These are phyloP conservation scores for Exophiala sp. DNA, from an alignment of 2,329 filamentous ascomycete species.

Conservation along the genomic window DNA sequence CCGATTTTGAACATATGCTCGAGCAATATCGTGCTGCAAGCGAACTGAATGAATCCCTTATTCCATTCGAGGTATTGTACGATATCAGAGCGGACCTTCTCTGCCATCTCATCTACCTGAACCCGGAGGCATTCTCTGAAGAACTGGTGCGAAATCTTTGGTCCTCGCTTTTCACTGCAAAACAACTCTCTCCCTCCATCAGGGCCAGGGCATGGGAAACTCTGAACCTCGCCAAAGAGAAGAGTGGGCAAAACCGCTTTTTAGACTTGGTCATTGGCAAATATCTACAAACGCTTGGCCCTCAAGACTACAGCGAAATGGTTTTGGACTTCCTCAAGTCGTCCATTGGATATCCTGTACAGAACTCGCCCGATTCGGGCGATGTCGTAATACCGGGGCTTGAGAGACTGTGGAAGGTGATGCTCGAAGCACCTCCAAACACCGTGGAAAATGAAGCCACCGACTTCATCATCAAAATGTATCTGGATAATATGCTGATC, in stretches of 20 bases:
- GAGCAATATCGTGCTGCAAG: constrained; percentile 9
- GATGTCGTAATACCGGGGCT: constrained; percentile 45
- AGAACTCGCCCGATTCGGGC: constrained; percentile 35
- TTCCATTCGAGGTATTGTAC: constrained; percentile 17
- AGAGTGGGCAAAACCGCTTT: constrained; percentile 20
- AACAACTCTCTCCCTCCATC: constrained; percentile 54
- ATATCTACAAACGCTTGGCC: constrained; percentile 16
- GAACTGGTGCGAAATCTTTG: constrained; percentile 62
- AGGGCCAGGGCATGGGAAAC: constrained; percentile 65
- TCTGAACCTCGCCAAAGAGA: constrained; percentile 43
- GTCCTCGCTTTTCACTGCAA: constrained; percentile 63
- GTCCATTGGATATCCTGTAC: constrained; percentile 15
- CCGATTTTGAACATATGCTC: constrained; percentile 15
- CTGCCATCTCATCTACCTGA: constrained; percentile 35
- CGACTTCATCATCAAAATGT: constrained; percentile 65
- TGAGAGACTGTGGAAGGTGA: constrained; percentile 78
- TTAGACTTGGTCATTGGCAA: constrained; percentile 22
- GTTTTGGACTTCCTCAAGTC: constrained; percentile 23
- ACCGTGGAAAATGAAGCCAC: constrained; percentile 65
- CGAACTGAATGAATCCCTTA: constrained; percentile 4
- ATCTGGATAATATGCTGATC: constrained; percentile 51
- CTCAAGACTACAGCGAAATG: constrained; percentile 19
- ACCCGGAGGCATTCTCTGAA: constrained; percentile 56
- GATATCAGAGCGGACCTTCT: constrained; percentile 13
- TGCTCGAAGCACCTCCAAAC: constrained; percentile 60